Percentiles rank a stretch among this genome's conserved stretches.
Conservation (phyloP, 805 yeast species). For the Clavispora asparagi region DNA sequence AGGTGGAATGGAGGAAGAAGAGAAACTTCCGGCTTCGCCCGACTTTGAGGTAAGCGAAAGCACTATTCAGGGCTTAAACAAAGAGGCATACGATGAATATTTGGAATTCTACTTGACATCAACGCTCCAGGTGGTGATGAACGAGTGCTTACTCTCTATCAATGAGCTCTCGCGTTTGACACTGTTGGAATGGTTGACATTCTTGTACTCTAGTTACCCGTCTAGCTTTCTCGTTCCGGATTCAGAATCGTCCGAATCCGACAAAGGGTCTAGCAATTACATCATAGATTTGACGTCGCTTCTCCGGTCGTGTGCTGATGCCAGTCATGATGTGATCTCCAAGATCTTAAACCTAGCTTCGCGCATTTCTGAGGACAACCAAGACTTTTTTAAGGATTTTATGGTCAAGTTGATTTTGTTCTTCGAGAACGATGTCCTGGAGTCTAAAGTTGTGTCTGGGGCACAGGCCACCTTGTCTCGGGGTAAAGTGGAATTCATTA, state of each 20-base stretch:
- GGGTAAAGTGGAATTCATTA: slow-evolving; percentile 59
- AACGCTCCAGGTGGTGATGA: slow-evolving; percentile 64
- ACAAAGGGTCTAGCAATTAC: slow-evolving; percentile 10
- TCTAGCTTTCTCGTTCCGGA: slow-evolving; percentile 30
- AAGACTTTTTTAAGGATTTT: slow-evolving; percentile 69
- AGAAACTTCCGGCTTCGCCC: neutral
- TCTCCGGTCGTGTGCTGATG: slow-evolving; percentile 61
- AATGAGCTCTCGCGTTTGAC: slow-evolving; percentile 80
- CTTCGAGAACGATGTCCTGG: slow-evolving; percentile 56
- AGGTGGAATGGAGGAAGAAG: slow-evolving; percentile 11
- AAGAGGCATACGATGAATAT: slow-evolving; percentile 37
- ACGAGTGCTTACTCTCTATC: slow-evolving; percentile 43
- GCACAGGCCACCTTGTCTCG: slow-evolving; percentile 52
- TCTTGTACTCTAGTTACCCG: slow-evolving; percentile 65
- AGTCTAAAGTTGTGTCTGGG: neutral
- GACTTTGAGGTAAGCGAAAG: slow-evolving; percentile 42
- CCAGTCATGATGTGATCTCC: slow-evolving; percentile 73
- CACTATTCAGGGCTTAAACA: slow-evolving; percentile 42
- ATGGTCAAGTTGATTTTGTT: slow-evolving; percentile 64
- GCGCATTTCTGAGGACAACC: slow-evolving; percentile 70
- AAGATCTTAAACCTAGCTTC: slow-evolving; percentile 69
- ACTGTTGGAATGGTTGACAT: slow-evolving; percentile 83
- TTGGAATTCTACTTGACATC: slow-evolving; percentile 36
- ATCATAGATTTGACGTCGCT: slow-evolving; percentile 65
- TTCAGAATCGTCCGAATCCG: slow-evolving; percentile 22